Evolutionary conservation across 768 basidiomycete species (phyloP).

Genomic region (Leucosporidium scottii): DNA sequence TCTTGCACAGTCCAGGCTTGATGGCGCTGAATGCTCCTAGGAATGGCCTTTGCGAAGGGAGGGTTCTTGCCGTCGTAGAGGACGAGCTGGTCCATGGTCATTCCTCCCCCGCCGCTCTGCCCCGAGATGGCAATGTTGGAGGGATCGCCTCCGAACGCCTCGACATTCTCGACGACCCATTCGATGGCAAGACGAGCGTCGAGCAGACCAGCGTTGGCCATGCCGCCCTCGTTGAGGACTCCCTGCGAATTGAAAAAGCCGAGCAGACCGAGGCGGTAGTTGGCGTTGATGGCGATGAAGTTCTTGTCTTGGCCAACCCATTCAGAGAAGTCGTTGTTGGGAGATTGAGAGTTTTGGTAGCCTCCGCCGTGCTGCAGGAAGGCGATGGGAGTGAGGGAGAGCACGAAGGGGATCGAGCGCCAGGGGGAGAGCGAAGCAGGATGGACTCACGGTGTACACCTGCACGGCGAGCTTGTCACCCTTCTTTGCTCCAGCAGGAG

Average conservation of each 20-base stretch:
- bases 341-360: slow-evolving; percentile 10
- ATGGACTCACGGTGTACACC: background rate
- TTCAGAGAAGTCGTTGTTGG: slow-evolving; percentile 25
- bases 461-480: slow-evolving; percentile 26
- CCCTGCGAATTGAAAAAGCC: slow-evolving; percentile 16
- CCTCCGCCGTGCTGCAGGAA: slow-evolving; percentile 17
- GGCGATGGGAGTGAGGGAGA: background rate
- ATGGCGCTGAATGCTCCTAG: slow-evolving; percentile 14
- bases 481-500: slow-evolving; percentile 12
- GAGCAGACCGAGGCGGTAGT: slow-evolving; percentile 27
- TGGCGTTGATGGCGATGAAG: slow-evolving; percentile 25
- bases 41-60: slow-evolving; percentile 19
- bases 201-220: slow-evolving; percentile 22
- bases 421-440: background rate
- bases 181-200: slow-evolving; percentile 21
- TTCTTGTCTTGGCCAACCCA: slow-evolving; percentile 12
- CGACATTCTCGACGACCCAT: slow-evolving; percentile 23
- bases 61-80: slow-evolving; percentile 24
- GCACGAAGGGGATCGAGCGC: background rate
- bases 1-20: slow-evolving; percentile 8
- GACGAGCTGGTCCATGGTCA: slow-evolving; percentile 13
- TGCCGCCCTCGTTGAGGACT: slow-evolving; percentile 5
- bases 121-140: slow-evolving; percentile 27
- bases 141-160: slow-evolving; percentile 25
- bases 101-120: slow-evolving; percentile 21